Percentiles rank a stretch among this genome's conserved stretches.
Evolutionary conservation across 192 early-diverging fungal genomes (phyloP).

Genomic region (Coemansia sp.): DNA sequence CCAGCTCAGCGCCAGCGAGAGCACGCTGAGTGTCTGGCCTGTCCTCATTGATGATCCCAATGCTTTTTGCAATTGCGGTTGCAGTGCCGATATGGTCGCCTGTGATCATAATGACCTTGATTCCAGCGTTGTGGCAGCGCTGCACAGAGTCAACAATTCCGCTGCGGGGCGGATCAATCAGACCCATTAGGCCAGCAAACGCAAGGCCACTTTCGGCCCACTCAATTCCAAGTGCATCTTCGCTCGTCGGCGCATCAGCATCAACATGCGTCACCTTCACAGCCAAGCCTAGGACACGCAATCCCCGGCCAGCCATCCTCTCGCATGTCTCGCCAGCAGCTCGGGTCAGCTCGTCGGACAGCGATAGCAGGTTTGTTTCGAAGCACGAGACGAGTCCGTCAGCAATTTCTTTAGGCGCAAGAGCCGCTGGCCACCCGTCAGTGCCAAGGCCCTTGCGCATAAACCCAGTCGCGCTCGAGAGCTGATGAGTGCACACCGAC

Average conservation of each 20-base stretch:
- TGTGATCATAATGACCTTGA: constrained; percentile 97
- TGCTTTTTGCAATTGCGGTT: constrained; percentile 83
- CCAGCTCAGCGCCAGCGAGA: constrained; percentile 88
- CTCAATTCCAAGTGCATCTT: constrained; percentile 36
- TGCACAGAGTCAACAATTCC: constrained; percentile 81
- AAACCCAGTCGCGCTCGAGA: constrained; percentile 30
- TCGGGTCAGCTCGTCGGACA: constrained; percentile 28
- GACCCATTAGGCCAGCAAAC: constrained; percentile 88
- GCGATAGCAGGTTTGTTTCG: constrained; percentile 22
- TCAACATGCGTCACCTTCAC: constrained; percentile 61
- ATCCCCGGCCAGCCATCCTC: constrained; percentile 79
- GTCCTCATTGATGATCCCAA: constrained; percentile 79
- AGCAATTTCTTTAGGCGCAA: constrained; percentile 12
- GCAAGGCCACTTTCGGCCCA: constrained; percentile 69
- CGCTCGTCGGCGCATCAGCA: constrained; percentile 53
- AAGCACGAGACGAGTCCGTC: constrained; percentile 24
- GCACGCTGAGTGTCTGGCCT: constrained; percentile 61
- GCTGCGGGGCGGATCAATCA: constrained; percentile 88
- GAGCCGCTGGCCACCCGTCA: constrained; percentile 20
- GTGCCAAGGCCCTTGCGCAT: constrained; percentile 16
- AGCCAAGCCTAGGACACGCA: constrained; percentile 89
- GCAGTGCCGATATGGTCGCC: constrained; percentile 96
- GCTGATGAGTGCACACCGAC: constrained; percentile 50
- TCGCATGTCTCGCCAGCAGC: constrained; percentile 43
- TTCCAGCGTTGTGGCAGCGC: constrained; percentile 87